Conservation (phyloP, 192 early-diverging fungal species). For the Backusella mclennaniae region DNA sequence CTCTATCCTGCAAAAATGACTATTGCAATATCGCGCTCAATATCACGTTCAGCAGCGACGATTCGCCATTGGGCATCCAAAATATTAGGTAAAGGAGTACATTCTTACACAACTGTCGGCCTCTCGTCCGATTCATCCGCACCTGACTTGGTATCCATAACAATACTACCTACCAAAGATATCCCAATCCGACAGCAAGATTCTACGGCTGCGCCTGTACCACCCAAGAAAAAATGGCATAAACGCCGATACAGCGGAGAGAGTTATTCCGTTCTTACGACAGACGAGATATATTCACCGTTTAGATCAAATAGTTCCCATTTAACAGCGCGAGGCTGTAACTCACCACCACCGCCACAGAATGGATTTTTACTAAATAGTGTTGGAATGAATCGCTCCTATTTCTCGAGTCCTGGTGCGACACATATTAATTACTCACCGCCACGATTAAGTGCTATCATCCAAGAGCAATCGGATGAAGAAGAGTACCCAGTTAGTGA, state of each 20-base stretch:
- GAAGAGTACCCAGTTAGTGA: slow-evolving; percentile 24
- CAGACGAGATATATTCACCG: slow-evolving; percentile 10
- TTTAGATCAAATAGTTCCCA: slow-evolving; percentile 25
- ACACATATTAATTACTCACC: not conserved
- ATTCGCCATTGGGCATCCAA: slow-evolving; percentile 28
- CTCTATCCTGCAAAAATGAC: not conserved
- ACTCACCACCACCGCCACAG: slow-evolving; percentile 13
- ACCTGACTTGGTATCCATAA: slow-evolving; percentile 2
- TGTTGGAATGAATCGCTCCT: slow-evolving; percentile 3
- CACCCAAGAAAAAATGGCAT: slow-evolving; percentile 24
- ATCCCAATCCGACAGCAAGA: not conserved
- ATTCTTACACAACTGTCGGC: slow-evolving; percentile 8
- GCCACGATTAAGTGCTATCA: slow-evolving; percentile 27
- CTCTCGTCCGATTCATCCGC: not conserved
- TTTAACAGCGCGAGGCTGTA: slow-evolving; percentile 19
- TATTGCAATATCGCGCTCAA: not conserved
- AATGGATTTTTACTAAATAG: not conserved
- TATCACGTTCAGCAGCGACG: slow-evolving; percentile 4
- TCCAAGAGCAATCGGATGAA: slow-evolving; percentile 32
- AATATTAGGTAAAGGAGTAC: not conserved
- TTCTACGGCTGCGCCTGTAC: not conserved
- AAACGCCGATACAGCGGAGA: slow-evolving; percentile 40
- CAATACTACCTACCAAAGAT: not conserved
- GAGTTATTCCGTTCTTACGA: slow-evolving; percentile 10
- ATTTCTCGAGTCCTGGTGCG: not conserved